Conservation (phyloP, 1,139 yeast genomes). For the Debaryomycetaceae sp. region DNA sequence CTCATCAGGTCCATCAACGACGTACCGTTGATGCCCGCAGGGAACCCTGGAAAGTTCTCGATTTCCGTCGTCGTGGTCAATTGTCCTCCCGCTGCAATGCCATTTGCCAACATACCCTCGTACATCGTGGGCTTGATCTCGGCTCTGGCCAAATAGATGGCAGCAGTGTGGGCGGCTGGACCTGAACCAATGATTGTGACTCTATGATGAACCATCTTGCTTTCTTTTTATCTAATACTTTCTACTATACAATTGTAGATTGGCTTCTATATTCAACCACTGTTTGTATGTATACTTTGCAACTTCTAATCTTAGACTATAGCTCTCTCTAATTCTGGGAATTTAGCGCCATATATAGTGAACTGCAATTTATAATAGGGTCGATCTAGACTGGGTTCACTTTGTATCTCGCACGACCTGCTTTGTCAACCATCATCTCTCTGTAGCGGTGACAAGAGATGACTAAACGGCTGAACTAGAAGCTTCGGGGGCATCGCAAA, state of each 20-base stretch:
- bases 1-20: constrained; percentile 93
- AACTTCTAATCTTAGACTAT: not conserved
- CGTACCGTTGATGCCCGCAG: constrained; percentile 86
- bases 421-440: not conserved
- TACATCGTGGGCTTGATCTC: constrained; percentile 90
- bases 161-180: constrained; percentile 99
- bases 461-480: no score
- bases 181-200: constrained; percentile 97
- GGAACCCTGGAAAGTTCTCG: constrained; percentile 98
- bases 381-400: constrained; percentile 3
- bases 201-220: constrained; percentile 76
- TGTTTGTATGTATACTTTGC: no score
- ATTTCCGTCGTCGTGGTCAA: constrained; percentile 96
- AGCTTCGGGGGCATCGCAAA: no score
- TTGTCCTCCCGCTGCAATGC: constrained; percentile 98
- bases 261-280: not conserved
- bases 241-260: not conserved
- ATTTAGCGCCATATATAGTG: not conserved
- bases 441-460: no score
- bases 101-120: constrained; percentile 97
- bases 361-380: not conserved
- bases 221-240: not conserved
- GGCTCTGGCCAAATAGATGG: constrained; percentile 93
- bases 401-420: not conserved
- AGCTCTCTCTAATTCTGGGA: not conserved